These are phyloP conservation scores for Erysimum cheiranthoides DNA, from an alignment of 345 rosid genomes.

Conservation along the genomic window DNA sequence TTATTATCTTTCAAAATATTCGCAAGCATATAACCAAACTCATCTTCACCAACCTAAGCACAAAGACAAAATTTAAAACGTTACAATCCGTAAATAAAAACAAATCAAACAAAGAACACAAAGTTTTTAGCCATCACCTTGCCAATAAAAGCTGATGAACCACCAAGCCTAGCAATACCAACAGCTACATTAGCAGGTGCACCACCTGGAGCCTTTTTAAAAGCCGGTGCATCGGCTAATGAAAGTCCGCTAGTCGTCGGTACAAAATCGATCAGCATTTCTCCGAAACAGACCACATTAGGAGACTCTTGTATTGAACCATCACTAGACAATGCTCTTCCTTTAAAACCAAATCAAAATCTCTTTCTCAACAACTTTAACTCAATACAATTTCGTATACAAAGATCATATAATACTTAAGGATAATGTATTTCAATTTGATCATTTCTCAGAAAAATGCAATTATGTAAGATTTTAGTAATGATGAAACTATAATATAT, in stretches of 20 bases:
- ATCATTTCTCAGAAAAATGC: no score
- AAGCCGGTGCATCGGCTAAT: slow-evolving; percentile 87
- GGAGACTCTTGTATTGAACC: slow-evolving; percentile 61
- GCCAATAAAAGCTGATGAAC: slow-evolving; percentile 89
- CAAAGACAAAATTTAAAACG: not conserved
- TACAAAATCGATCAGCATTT: slow-evolving; percentile 94
- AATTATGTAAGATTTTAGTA: no score
- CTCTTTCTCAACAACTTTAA: not conserved
- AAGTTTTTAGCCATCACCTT: slow-evolving; percentile 54
- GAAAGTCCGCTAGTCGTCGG: slow-evolving; percentile 84
- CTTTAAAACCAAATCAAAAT: slow-evolving; percentile 40
- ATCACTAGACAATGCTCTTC: slow-evolving; percentile 61
- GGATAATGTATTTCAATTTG: no score
- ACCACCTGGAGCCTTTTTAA: slow-evolving; percentile 94
- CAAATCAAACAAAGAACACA: not conserved
- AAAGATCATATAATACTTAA: not conserved
- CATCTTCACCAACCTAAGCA: slow-evolving; percentile 94
- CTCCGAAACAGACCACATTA: slow-evolving; percentile 89
- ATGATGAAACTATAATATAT: no score
- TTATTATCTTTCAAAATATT: slow-evolving; percentile 83
- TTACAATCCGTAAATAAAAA: not conserved
- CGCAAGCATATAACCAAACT: slow-evolving; percentile 96
- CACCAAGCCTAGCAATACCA: slow-evolving; percentile 93
- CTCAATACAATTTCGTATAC: not conserved
- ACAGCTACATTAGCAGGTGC: slow-evolving; percentile 99